These are phyloP conservation scores for Xerocomus spinulosus DNA, from an alignment of 768 basidiomycete species.

Conservation along the genomic window DNA sequence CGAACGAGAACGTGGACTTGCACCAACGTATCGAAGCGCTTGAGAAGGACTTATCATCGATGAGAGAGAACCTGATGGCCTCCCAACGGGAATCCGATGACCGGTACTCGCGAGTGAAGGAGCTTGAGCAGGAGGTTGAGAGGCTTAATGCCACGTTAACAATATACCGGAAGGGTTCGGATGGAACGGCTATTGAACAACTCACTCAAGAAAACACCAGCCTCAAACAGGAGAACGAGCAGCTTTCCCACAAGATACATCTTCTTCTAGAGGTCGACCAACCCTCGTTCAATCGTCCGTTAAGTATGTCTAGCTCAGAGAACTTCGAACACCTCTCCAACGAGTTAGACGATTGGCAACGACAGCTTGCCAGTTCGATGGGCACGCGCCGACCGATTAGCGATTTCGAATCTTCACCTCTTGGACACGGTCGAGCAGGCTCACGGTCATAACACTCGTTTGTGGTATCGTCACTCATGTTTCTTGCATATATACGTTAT, in stretches of 20 bases:
- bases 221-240: conserved; percentile 81
- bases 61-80: conserved; percentile 64
- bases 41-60: conserved; percentile 67
- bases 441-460: conserved; percentile 44
- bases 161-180: conserved; percentile 70
- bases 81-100: conserved; percentile 80
- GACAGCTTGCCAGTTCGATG: conserved; percentile 77
- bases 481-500: conserved; percentile 34
- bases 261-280: conserved; percentile 85
- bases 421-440: conserved; percentile 53
- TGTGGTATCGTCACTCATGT: conserved; percentile 11
- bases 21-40: conserved; percentile 66
- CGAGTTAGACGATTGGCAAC: conserved; percentile 83
- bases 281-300: conserved; percentile 61
- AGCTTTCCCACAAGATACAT: conserved; percentile 87
- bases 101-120: conserved; percentile 68
- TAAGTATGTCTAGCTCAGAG: conserved; percentile 79
- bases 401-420: conserved; percentile 60
- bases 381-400: conserved; percentile 66
- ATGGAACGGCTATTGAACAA: conserved; percentile 75
- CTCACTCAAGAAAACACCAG: conserved; percentile 76
- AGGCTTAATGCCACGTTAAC: conserved; percentile 67
- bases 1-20: conserved; percentile 72
- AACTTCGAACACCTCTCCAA: conserved; percentile 78
- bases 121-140: conserved; percentile 77